Evolutionary conservation across 2,329 filamentous ascomycete species (phyloP), one percentile per base, ranked within the genome.

Genomic region (Aspergillus tamarii): DNA sequence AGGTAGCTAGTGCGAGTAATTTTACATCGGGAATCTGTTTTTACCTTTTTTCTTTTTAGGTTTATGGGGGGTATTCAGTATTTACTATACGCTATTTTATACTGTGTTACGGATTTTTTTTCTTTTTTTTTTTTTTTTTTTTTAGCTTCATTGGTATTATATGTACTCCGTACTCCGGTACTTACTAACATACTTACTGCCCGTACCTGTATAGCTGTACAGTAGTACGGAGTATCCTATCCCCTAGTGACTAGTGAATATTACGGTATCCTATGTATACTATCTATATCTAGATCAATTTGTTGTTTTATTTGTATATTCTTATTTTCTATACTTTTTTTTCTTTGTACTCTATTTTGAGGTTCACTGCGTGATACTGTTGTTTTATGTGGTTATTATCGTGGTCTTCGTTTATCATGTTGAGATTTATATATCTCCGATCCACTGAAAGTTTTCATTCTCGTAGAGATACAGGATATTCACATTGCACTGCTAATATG

Each of bases 381-480:
- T 50, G 28, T 52, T 6, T 52, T 32, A 52, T 52, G n/a, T 56
- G 11, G n/a, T 52, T 21, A 34, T 32, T 52, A 3, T 14, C 11
- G 48, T 34, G 28, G 26, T 32, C 16, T 28, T 48, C 26, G 45
- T 7, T 52, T 32, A 28, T 21, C 30, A n/a, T n/a, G 28, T 34
- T 34, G 28, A n/a, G 28, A 57, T 57, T 43, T 43, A 57, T 41
- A 57, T 41, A 43, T 21, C 34, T 57, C 34, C 21, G 36, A 46
- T n/a, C 12, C n/a, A n/a, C 26, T 34, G 12, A 16, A 23, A n/a
- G 30, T 23, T 23, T 55, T 39, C 52, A 55, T 55, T 55, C 52
- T 55, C 14, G 52, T 55, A 55, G 34, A 55, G 52, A 55, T 55
- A 55, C 72, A 77, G 45, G 71, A 72, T 39, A 74, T 76, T 66